Evolutionary conservation across 176 grass and related monocot genomes (phyloP), one percentile per base, ranked within the genome.

Genomic region (Areca catechu): DNA sequence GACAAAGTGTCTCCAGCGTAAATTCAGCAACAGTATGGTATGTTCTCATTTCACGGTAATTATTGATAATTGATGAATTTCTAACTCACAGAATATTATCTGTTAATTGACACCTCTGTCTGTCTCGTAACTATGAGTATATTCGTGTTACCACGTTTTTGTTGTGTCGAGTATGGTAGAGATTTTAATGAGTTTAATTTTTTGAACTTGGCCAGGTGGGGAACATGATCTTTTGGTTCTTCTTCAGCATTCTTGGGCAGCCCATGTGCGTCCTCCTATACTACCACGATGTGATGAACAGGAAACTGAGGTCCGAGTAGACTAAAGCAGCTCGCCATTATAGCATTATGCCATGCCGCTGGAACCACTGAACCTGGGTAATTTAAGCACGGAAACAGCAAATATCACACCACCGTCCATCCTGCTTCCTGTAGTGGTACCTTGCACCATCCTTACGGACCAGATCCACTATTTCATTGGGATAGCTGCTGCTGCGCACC

Each of bases 221-320:
- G 54, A 98, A 98, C 69, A 92, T 98, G 87, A 92, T 92, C 52
- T 98, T 98, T 70, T 98, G 93, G 93, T 88, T 98, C 81, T 92
- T 98, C 75, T 98, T 98, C 82, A 77, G 93, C 79, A 98, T 98
- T 76, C 56, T 92, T 22, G 93, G 93, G 61, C 93, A 98, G 54
- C 93, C 93, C 0, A 98, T 98, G 81, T 88, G 83, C 61, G 81
- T 98, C 71, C 93, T 98, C 22, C 62, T 98, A 19, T 98, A 92
- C 65, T 98, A 92, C 70, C 93, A 98, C 30, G 93, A 98, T 70
- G 84, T 92, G 53, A 98, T 98, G 93, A 98, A 92, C 68, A 85
- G 93, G 70, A 89, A 77, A 72, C 62, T 58, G 48, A 77, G 57
- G 27, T 37, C 79, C 70, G 74, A 75, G 50, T 66, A 72, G 66